Evolutionary conservation across 805 yeast genomes (phyloP).

Genomic region (Zygosaccharomyces rouxii): DNA sequence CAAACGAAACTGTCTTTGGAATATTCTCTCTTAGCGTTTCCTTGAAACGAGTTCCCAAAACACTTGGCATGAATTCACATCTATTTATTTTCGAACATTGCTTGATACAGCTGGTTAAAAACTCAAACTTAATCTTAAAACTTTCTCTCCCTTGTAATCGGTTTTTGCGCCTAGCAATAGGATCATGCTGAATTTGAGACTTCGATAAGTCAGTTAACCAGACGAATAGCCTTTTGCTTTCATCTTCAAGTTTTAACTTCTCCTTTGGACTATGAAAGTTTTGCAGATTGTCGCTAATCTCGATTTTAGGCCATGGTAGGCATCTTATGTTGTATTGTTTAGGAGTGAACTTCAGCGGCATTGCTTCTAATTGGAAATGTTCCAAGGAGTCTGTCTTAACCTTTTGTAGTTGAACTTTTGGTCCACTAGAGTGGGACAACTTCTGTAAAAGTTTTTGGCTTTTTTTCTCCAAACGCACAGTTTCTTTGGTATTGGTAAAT

Average conservation of each 20-base stretch:
- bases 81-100: background rate
- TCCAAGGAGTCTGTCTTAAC: background rate
- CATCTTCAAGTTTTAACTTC: slow-evolving; percentile 2
- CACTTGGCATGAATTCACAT: background rate
- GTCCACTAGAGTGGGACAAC: background rate
- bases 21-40: background rate
- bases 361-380: background rate
- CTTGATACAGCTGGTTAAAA: background rate
- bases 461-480: slow-evolving; percentile 8
- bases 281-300: background rate
- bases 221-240: slow-evolving; percentile 1
- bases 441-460: slow-evolving; percentile 10
- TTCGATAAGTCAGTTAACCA: background rate
- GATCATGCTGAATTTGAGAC: background rate
- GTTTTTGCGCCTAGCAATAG: background rate
- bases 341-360: background rate
- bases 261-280: background rate
- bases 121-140: background rate
- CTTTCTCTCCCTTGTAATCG: background rate
- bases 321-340: background rate
- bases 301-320: slow-evolving; percentile 4
- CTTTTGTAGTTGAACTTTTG: background rate
- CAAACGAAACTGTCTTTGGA: background rate
- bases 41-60: background rate
- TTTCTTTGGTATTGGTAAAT: slow-evolving; percentile 9